phyloP scores from a whole-genome alignment of 192 early-diverging fungal genomes.

The Linnemannia elongata region DNA sequence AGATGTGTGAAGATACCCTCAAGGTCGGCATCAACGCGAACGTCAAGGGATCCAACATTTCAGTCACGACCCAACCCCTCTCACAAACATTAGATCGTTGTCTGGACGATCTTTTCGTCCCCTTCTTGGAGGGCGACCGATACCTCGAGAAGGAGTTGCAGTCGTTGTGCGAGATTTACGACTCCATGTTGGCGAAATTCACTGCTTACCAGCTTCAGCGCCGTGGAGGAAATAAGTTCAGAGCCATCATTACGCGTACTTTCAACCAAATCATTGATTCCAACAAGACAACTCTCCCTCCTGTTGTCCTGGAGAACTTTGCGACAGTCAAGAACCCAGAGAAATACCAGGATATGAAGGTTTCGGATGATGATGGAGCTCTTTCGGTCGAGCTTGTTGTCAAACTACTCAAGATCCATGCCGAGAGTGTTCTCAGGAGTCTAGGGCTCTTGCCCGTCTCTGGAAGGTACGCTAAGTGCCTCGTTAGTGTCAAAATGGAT shows the following conservation, averaged over 20 bases:
- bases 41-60: conserved; percentile 56
- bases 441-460: conserved; percentile 78
- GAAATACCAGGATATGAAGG: conserved; percentile 50
- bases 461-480: conserved; percentile 62
- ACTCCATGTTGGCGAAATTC: conserved; percentile 57
- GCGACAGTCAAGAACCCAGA: conserved; percentile 55
- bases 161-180: conserved; percentile 75
- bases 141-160: conserved; percentile 86
- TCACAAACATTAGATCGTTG: conserved; percentile 85
- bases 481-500: background rate
- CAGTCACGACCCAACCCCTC: conserved; percentile 66
- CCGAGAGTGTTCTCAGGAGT: conserved; percentile 83
- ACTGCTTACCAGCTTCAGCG: conserved; percentile 59
- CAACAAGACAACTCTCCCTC: conserved; percentile 29
- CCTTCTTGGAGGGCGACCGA: conserved; percentile 90
- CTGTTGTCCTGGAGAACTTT: conserved; percentile 53
- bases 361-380: conserved; percentile 52
- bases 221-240: conserved; percentile 56
- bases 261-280: conserved; percentile 57
- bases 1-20: conserved; percentile 77
- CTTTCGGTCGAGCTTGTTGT: conserved; percentile 62
- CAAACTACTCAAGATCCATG: conserved; percentile 77
- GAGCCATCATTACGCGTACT: conserved; percentile 48
- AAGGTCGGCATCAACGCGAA: conserved; percentile 64
- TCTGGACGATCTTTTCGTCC: conserved; percentile 95